Base-by-base conservation (phyloP, 202 grass and related monocot genomes). In the Brachypodium distachyon region DNA sequence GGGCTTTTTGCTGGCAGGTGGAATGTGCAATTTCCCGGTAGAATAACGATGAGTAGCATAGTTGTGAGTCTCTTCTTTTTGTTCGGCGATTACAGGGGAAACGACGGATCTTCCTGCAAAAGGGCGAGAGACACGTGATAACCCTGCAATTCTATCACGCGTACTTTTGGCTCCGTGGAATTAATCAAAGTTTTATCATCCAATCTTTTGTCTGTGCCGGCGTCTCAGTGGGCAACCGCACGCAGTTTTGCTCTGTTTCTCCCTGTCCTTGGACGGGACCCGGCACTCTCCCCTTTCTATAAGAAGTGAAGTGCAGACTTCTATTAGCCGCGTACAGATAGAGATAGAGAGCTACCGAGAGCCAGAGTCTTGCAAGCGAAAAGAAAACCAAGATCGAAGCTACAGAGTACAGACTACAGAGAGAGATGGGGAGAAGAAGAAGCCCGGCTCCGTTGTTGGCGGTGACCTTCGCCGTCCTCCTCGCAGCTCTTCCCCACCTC, bases 251-350 rank as follows among this genome's bases (percentile, higher is more conserved):
- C 33, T 61, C 28, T 39, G 12, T 18, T 63, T 22, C 63, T 44
- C 33, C 7, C 52, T 46, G 59, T 44, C 46, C n/a, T n/a, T n/a
- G n/a, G n/a, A n/a, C 7, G 37, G 62, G 54, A 13, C 53, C 33
- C 46, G n/a, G n/a, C n/a, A n/a, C n/a, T n/a, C n/a, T n/a, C 36
- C 11, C 0, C 0, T 19, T 33, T 9, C 27, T 83, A 69, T 47
- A 88, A 87, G 51, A 74, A 53, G 4, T 9, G 1, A 3, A 53
- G 4, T 9, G 1, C 2, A 25, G 51, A 36, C 80, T 78, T 87
- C 85, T 74, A 21, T 83, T 87, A 82, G 85, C 85, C 85, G 85
- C 85, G 79, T 82, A 78, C 85, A 66, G 48, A 54, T 21, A 2
- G 16, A 37, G 38, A 67, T 29, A 56, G 22, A 23, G 14, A 34